These are phyloP conservation scores for Candida anglica DNA, from an alignment of 805 yeast species.

Conservation along the genomic window DNA sequence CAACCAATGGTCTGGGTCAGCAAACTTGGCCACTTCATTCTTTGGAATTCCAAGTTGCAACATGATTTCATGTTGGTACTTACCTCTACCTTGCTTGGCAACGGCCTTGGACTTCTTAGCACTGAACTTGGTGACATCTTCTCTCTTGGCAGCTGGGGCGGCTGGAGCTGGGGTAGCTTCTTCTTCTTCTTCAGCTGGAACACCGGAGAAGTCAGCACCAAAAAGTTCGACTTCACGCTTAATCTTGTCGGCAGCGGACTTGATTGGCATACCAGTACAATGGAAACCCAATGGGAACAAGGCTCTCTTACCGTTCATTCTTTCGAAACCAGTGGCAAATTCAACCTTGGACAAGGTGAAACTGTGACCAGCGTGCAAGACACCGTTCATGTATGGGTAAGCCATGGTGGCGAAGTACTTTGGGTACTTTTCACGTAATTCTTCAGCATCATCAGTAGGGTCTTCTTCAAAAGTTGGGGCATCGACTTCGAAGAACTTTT, in stretches of 20 bases:
- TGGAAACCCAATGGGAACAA: conserved; percentile 97
- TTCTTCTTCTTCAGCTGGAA: conserved; percentile 60
- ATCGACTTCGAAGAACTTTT: conserved; percentile 78
- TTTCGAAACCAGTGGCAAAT: conserved; percentile 87
- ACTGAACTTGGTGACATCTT: conserved; percentile 84
- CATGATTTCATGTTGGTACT: conserved; percentile 96
- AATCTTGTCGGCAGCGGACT: conserved; percentile 93
- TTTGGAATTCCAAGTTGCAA: conserved; percentile 83
- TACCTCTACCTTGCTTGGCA: conserved; percentile 91
- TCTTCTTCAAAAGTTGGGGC: conserved; percentile 76
- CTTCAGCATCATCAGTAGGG: conserved; percentile 48
- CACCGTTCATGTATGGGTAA: conserved; percentile 98
- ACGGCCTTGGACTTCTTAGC: conserved; percentile 92
- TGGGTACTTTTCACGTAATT: conserved; percentile 74
- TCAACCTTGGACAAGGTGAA: conserved; percentile 94
- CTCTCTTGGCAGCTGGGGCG: conserved; percentile 40
- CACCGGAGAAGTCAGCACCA: conserved; percentile 74
- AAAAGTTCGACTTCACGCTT: conserved; percentile 88
- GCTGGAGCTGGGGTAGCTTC: conserved; percentile 29
- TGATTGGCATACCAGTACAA: conserved; percentile 99
- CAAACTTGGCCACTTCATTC: conserved; percentile 81
- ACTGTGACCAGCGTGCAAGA: conserved; percentile 94
- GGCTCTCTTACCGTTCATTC: conserved; percentile 91
- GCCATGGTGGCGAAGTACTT: conserved; percentile 94
- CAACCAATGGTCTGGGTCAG: conserved; percentile 92